Base-by-base conservation (phyloP, 2,329 filamentous ascomycete species). In the Aspergillus sp. region DNA sequence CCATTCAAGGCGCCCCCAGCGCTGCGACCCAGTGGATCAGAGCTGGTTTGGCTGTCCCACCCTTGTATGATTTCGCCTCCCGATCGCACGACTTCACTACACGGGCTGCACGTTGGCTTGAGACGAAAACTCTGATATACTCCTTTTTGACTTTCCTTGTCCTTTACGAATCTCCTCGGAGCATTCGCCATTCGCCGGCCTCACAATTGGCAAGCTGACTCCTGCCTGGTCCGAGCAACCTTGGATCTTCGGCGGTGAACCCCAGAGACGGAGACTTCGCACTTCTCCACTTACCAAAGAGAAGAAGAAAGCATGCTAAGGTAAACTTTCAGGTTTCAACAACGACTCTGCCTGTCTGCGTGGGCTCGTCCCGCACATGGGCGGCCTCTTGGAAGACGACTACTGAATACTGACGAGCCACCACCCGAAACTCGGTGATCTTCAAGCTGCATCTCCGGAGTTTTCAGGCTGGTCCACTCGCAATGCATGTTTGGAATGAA, bases 391-490 rank as follows among this genome's bases (percentile, higher is more conserved):
- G 19, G 39, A 24, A 20, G 33, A 11, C 27, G 3, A 30, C 9
- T 3, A 30, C 30, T 20, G 33, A 20, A 8, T 30, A 20, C 27
- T 30, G 27, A 30, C 27, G 27, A 30, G 27, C 27, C 27, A 30
- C 9, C 27, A 30, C 37, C 27, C 50, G 47, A 49, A 49, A n/a
- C 44, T 54, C 40, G 62, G 60, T 61, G 62, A 65, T 65, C 63
- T 61, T 61, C 62, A 59, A 56, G 55, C 62, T 63, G 63, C 63
- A 63, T 58, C 52, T 61, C 55, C 57, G 63, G 60, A 61, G 61
- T 60, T 56, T 59, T 61, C 48, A 63, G 61, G 61, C 52, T 64
- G 61, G 63, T 57, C 60, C 58, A 61, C 54, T 44, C 42, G 47
- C 42, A 50, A 44, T 56, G 58, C 47, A 59, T 58, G 58, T 60